phyloP scores from a whole-genome alignment of 331 rosid species.

The Rhamnella rubrinervis region DNA sequence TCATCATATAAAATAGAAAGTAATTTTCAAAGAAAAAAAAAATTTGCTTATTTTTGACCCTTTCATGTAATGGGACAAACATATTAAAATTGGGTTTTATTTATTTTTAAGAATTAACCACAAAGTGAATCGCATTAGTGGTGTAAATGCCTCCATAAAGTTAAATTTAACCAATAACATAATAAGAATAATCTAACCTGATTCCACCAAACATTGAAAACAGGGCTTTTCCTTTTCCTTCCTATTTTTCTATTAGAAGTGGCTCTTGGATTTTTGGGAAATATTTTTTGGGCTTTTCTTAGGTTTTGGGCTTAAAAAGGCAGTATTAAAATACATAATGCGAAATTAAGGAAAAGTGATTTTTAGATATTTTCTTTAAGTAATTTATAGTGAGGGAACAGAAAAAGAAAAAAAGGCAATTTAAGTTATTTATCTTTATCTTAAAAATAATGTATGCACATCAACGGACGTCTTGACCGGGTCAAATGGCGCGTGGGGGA shows the following conservation, averaged over 20 bases:
- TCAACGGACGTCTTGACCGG: conserved; percentile 14
- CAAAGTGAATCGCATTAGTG: too few species aligned
- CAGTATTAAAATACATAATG: not conserved
- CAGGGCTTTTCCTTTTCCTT: not conserved
- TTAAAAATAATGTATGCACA: not conserved
- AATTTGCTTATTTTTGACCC: too few species aligned
- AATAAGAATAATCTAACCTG: not conserved
- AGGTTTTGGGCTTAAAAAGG: not conserved
- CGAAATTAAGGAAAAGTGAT: too few species aligned
- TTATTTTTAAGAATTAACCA: too few species aligned
- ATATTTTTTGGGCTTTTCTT: not conserved
- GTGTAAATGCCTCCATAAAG: too few species aligned
- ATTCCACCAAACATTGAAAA: not conserved
- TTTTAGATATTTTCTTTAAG: not conserved
- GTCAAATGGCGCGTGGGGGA: conserved; percentile 26
- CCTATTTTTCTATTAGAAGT: not conserved
- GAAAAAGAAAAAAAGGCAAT: not conserved
- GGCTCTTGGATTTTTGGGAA: not conserved
- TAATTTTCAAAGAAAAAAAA: too few species aligned
- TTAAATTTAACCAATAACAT: too few species aligned
- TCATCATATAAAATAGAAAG: too few species aligned
- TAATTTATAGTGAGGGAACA: not conserved
- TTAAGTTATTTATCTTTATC: too few species aligned
- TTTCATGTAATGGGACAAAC: too few species aligned
- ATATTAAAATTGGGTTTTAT: too few species aligned